phyloP scores from a whole-genome alignment of 176 grass and related monocot genomes.

The Oryza coarctata region DNA sequence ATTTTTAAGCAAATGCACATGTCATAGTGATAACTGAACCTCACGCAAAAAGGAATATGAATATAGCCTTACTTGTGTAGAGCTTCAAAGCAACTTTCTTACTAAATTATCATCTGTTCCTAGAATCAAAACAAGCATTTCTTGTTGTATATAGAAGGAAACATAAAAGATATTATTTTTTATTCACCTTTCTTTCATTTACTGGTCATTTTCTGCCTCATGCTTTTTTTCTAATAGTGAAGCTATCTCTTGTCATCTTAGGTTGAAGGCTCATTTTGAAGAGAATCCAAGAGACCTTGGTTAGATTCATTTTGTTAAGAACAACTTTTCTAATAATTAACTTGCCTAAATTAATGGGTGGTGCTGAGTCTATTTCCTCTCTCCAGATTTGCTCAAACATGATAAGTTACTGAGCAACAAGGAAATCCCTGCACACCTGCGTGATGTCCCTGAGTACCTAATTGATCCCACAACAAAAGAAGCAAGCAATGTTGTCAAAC shows the following conservation, averaged over 20 bases:
- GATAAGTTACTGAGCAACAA: constrained; percentile 90
- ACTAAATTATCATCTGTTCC: background rate
- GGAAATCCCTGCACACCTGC: constrained; percentile 65
- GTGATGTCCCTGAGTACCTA: constrained; percentile 85
- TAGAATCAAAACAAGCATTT: background rate
- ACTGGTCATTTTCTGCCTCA: background rate
- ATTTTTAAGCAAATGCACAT: background rate
- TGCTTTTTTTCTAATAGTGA: background rate
- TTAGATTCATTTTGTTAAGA: constrained; percentile 40
- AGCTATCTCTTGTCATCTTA: constrained; percentile 33
- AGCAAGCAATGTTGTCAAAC: constrained; percentile 77
- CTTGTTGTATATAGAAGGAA: constrained; percentile 4
- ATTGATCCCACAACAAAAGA: constrained; percentile 84
- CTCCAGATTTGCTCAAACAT: constrained; percentile 87
- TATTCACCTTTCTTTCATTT: background rate
- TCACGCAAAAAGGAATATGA: background rate
- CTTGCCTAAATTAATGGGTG: background rate
- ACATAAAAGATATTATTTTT: background rate
- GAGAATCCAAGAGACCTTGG: constrained; percentile 93
- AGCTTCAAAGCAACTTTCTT: background rate
- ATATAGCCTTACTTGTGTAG: background rate
- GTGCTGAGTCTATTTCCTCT: constrained; percentile 18
- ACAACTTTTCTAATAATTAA: constrained; percentile 10
- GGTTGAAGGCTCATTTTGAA: constrained; percentile 96
- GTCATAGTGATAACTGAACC: constrained; percentile 10